Conservation (phyloP, 2,329 filamentous ascomycete genomes). For the Penicillium sp. region DNA sequence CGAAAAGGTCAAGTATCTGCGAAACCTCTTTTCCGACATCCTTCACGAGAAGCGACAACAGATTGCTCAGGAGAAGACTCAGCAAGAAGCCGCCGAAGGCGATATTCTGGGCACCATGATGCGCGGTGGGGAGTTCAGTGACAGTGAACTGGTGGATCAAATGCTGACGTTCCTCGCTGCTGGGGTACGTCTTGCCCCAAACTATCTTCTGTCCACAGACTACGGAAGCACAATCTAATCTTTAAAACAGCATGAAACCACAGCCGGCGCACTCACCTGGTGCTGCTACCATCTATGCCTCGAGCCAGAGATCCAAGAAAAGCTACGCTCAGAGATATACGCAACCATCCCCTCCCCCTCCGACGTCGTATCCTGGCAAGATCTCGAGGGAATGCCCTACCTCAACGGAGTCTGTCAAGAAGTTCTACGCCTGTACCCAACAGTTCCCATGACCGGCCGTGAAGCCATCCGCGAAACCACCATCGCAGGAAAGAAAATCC, state of each 20-base stretch:
- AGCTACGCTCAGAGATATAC: constrained; percentile 30
- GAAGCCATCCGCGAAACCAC: constrained; percentile 64
- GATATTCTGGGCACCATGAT: constrained; percentile 41
- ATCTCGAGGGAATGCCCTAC: constrained; percentile 67
- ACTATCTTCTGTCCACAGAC: background rate
- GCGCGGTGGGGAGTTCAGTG: constrained; percentile 35
- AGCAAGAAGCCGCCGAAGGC: constrained; percentile 32
- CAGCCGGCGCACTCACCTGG: constrained; percentile 31
- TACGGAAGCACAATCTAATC: background rate
- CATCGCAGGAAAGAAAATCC: constrained; percentile 63
- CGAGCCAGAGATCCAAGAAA: constrained; percentile 28
- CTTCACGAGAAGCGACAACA: constrained; percentile 31
- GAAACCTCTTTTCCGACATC: constrained; percentile 34
- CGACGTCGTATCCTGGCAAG: constrained; percentile 8
- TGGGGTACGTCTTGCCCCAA: constrained; percentile 22
- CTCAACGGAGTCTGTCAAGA: constrained; percentile 75
- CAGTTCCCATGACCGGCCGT: constrained; percentile 69
- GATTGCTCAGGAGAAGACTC: constrained; percentile 34
- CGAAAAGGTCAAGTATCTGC: constrained; percentile 29
- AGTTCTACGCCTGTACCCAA: constrained; percentile 67
- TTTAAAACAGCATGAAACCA: constrained; percentile 38
- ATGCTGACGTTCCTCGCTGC: constrained; percentile 44
- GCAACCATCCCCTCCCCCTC: constrained; percentile 19
- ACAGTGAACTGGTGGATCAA: constrained; percentile 41
- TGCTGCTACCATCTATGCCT: constrained; percentile 29